Conservation (phyloP, 352 stramenopile species). For the Phytopythium ostracodes region DNA sequence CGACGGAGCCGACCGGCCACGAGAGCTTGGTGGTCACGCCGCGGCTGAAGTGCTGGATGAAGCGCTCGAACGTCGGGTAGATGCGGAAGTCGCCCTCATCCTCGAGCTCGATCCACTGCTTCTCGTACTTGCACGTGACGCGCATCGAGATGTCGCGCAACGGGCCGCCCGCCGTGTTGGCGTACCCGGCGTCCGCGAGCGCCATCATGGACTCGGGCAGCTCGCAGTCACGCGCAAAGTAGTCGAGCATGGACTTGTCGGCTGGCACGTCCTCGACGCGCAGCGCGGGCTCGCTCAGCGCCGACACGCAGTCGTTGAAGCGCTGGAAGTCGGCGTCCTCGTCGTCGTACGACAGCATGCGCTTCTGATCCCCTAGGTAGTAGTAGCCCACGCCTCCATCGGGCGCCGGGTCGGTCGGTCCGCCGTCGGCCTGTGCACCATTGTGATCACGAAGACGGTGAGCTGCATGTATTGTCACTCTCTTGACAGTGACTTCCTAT, state of each 20-base stretch:
- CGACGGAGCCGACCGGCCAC: conserved; percentile 52
- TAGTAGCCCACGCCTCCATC: conserved; percentile 84
- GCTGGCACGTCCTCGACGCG: conserved; percentile 55
- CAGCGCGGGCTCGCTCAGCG: conserved; percentile 57
- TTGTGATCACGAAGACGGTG: too few relatives aligned
- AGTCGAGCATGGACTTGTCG: conserved; percentile 73
- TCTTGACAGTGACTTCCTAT: too few relatives aligned
- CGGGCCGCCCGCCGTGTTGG: conserved; percentile 68
- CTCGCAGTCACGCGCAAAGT: conserved; percentile 45
- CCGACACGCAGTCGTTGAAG: conserved; percentile 61
- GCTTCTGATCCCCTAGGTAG: conserved; percentile 83
- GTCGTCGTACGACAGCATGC: conserved; percentile 71
- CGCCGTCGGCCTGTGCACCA: conserved; percentile 56
- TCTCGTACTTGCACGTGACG: conserved; percentile 75
- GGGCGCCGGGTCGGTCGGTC: conserved; percentile 59
- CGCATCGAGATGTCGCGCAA: conserved; percentile 76
- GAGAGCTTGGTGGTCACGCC: conserved; percentile 45
- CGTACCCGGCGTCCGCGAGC: conserved; percentile 73
- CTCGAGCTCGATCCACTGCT: conserved; percentile 80
- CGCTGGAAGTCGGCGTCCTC: conserved; percentile 65
- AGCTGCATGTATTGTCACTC: too few relatives aligned
- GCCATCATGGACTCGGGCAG: conserved; percentile 80
- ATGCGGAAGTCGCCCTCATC: conserved; percentile 80
- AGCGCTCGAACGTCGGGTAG: conserved; percentile 59
- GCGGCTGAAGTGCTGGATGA: conserved; percentile 54